These are phyloP conservation scores for Penicillium desertorum DNA, from an alignment of 495 filamentous ascomycete species.

Conservation along the genomic window DNA sequence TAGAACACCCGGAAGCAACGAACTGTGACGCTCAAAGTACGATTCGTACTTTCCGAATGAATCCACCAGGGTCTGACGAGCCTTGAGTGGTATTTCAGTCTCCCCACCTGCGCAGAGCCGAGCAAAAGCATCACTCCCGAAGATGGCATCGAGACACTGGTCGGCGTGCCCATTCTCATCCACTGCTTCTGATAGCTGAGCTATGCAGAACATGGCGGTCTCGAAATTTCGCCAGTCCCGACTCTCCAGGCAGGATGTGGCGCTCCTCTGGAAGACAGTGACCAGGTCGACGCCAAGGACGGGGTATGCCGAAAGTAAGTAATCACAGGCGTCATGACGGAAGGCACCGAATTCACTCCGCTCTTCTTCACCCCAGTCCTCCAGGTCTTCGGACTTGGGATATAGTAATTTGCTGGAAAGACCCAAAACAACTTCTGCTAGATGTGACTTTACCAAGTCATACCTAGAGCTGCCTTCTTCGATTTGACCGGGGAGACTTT, in stretches of 20 bases:
- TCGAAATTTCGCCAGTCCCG: conserved; percentile 77
- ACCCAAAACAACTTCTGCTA: conserved; percentile 39
- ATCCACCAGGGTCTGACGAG: conserved; percentile 74
- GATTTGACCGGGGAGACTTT: conserved; percentile 37
- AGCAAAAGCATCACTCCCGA: conserved; percentile 59
- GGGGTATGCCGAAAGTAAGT: conserved; percentile 73
- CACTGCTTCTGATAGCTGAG: conserved; percentile 71
- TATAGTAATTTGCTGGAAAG: conserved; percentile 45
- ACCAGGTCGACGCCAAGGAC: conserved; percentile 68
- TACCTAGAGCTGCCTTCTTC: conserved; percentile 27
- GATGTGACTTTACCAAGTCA: conserved; percentile 34
- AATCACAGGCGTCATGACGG: conserved; percentile 76
- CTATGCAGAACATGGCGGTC: conserved; percentile 75
- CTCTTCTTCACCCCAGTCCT: conserved; percentile 69
- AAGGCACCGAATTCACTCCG: conserved; percentile 72
- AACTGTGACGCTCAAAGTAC: conserved; percentile 74
- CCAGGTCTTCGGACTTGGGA: conserved; percentile 30
- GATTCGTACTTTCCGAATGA: conserved; percentile 75
- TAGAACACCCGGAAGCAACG: conserved; percentile 70
- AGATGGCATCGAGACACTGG: conserved; percentile 64
- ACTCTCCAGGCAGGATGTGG: conserved; percentile 56
- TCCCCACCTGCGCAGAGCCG: conserved; percentile 53
- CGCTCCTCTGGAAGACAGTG: conserved; percentile 64
- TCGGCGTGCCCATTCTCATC: conserved; percentile 67
- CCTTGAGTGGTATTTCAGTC: conserved; percentile 58